These are phyloP conservation scores for Neckera pumila DNA, from an alignment of 225 moss, liverwort and hornwort genomes.

Conservation along the genomic window DNA sequence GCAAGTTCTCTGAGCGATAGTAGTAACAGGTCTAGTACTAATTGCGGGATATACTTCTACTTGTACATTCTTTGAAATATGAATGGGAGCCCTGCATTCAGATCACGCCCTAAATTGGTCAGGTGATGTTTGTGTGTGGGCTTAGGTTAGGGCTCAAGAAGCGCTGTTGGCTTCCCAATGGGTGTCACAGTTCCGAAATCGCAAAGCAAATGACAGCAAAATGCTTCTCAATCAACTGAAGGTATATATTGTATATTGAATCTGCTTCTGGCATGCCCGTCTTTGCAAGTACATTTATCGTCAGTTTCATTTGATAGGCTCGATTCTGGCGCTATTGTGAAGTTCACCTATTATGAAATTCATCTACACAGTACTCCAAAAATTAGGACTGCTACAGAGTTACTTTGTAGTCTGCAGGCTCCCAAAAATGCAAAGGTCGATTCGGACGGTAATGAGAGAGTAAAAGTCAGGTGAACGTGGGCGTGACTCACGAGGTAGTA, in stretches of 20 bases:
- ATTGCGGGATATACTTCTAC: background rate
- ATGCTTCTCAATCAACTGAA: slow-evolving; percentile 49
- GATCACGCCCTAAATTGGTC: background rate
- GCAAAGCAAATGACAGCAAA: slow-evolving; percentile 35
- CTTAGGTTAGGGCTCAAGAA: slow-evolving; percentile 82
- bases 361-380: background rate
- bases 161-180: slow-evolving; percentile 52
- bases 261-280: background rate
- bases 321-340: background rate
- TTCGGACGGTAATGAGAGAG: background rate
- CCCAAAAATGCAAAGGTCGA: background rate
- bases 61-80: background rate
- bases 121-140: background rate
- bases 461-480: background rate
- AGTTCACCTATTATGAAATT: background rate
- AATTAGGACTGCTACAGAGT: background rate
- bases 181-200: slow-evolving; percentile 54
- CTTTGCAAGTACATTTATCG: background rate
- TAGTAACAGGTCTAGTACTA: background rate
- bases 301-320: background rate
- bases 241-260: slow-evolving; percentile 5
- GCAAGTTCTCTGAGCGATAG: background rate
- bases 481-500: background rate
- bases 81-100: background rate
- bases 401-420: no score